phyloP scores from a whole-genome alignment of 192 early-diverging fungal species.

The Entomortierella lignicola region DNA sequence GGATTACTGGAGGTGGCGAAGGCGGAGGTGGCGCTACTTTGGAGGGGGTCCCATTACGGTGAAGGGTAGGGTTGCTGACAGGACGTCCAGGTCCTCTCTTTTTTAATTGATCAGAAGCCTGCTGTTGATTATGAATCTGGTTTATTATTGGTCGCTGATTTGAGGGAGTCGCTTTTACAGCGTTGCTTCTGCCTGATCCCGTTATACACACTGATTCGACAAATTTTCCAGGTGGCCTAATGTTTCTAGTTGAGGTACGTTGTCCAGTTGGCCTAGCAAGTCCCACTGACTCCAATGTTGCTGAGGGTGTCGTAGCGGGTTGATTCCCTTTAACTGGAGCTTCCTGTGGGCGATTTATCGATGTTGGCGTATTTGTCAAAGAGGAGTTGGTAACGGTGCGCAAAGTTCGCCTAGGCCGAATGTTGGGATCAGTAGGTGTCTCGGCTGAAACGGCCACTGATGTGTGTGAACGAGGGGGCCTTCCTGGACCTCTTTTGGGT shows the following conservation, averaged over 20 bases:
- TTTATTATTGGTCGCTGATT: constrained; percentile 30
- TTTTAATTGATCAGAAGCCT: not conserved
- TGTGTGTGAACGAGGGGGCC: constrained; percentile 21
- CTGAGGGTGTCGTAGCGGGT: not conserved
- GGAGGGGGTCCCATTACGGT: not conserved
- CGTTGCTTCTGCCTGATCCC: not conserved
- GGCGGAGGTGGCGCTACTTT: not conserved
- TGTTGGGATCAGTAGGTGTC: not conserved
- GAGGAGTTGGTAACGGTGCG: constrained; percentile 20
- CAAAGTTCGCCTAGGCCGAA: constrained; percentile 18
- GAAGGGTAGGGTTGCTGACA: constrained; percentile 2
- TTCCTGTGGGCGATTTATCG: not conserved
- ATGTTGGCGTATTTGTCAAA: not conserved
- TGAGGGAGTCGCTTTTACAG: constrained; percentile 19
- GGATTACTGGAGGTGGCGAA: constrained; percentile 21
- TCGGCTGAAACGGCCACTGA: not conserved
- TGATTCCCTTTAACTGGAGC: not conserved
- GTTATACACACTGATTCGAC: not conserved
- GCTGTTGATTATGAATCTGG: constrained; percentile 12
- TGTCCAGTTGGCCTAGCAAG: constrained; percentile 12
- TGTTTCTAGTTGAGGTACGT: constrained; percentile 26
- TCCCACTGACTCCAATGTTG: not conserved
- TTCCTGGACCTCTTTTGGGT: constrained; percentile 31
- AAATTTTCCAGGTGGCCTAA: constrained; percentile 31
- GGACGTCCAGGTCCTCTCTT: constrained; percentile 38